These are phyloP conservation scores for Leptoxyphium fumago DNA, from an alignment of 2,329 filamentous ascomycete species.

Conservation along the genomic window DNA sequence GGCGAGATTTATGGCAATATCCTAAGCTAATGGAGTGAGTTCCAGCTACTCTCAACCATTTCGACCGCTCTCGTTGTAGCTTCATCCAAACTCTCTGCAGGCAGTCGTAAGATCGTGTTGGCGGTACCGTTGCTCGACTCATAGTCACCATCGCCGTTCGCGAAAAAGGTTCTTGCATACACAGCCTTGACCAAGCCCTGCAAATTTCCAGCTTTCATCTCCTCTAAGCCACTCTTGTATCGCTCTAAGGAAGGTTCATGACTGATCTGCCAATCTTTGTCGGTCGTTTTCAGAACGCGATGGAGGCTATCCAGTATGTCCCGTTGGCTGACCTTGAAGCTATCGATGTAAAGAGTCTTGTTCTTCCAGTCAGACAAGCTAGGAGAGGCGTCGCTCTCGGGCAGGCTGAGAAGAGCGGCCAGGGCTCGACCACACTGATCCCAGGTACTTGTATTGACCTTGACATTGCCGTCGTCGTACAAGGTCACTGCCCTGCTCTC, in stretches of 20 bases:
- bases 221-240: constrained; percentile 32
- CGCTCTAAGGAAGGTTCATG: constrained; percentile 34
- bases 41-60: too few species aligned
- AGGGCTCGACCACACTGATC: constrained; percentile 40
- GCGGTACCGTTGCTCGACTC: constrained; percentile 26
- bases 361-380: constrained; percentile 35
- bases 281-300: constrained; percentile 41
- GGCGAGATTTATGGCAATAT: too few species aligned
- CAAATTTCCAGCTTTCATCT: constrained; percentile 29
- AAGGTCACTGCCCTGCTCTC: constrained; percentile 12
- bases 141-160: constrained; percentile 20
- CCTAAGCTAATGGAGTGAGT: too few species aligned
- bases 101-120: constrained; percentile 43
- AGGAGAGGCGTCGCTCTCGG: constrained; percentile 18
- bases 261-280: constrained; percentile 46
- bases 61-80: constrained; percentile 36
- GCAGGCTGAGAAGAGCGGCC: constrained; percentile 26
- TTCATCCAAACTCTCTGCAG: constrained; percentile 43
- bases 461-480: constrained; percentile 42
- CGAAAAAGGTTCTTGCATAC: constrained; percentile 40
- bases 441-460: constrained; percentile 45
- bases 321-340: constrained; percentile 44
- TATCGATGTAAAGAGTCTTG: constrained; percentile 36
- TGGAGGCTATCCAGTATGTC: constrained; percentile 51
- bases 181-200: constrained; percentile 36